phyloP scores from a whole-genome alignment of 805 yeast genomes.

The Scheffersomyces ergatensis region DNA sequence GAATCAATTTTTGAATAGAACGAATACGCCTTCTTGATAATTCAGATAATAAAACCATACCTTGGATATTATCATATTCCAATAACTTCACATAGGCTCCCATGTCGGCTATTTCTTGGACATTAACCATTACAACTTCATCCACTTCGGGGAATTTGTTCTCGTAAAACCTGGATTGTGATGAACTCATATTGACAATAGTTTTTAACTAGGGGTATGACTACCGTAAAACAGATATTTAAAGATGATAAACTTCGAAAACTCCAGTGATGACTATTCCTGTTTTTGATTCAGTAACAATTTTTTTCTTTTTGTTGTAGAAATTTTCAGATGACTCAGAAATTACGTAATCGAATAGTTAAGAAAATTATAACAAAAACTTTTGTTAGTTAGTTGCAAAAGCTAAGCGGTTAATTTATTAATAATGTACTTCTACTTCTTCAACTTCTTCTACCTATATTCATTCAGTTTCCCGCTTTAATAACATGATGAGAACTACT shows the following conservation, averaged over 20 bases:
- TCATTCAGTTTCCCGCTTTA: too few relatives aligned
- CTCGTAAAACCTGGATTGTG: constrained; percentile 95
- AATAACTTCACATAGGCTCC: constrained; percentile 96
- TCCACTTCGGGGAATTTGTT: constrained; percentile 98
- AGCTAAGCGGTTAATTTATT: not conserved
- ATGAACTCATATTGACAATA: constrained; percentile 61
- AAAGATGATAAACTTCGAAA: too few relatives aligned
- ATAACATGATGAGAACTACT: too few relatives aligned
- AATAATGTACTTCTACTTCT: too few relatives aligned
- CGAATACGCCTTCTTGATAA: constrained; percentile 98
- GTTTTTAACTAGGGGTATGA: too few relatives aligned
- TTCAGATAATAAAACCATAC: constrained; percentile 95
- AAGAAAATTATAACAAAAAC: too few relatives aligned
- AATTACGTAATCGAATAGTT: not conserved
- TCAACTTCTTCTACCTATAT: too few relatives aligned
- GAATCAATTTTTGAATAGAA: constrained; percentile 93
- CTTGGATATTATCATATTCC: constrained; percentile 97
- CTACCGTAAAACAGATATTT: too few relatives aligned
- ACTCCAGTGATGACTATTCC: not conserved
- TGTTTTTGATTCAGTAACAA: not conserved
- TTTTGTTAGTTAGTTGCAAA: not conserved
- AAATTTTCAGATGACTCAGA: not conserved
- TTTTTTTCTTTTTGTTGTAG: not conserved
- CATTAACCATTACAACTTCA: constrained; percentile 98
- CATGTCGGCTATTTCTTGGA: constrained; percentile 98